Evolutionary conservation across 352 stramenopile species (phyloP), one percentile per base, ranked within the genome.

Genomic region (Globisporangium apiculatum): DNA sequence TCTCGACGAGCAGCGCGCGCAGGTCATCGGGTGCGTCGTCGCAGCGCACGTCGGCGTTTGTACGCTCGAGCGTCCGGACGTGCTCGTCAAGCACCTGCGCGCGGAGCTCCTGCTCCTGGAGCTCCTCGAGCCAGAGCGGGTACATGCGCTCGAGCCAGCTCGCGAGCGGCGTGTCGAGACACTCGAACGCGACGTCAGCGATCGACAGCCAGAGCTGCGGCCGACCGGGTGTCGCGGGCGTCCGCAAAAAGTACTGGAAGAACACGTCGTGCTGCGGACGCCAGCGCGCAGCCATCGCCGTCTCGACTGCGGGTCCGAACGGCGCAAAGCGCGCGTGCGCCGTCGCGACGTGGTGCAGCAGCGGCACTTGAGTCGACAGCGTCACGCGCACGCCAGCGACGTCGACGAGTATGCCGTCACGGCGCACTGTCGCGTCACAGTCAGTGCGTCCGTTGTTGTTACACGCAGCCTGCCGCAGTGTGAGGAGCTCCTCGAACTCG

Each of bases 61-160:
- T 75, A n/a, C 84, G 57, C 41, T 87, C 78, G 5, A 89, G 60
- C 7, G 67, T 62, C 12, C 66, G 57, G 45, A 86, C 46, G 46
- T 89, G 78, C n/a, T 93, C 79, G 48, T 90, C 67, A 5, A 90
- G 55, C 35, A 88, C 62, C 49, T 87, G 75, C 0, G 67, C 60
- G 31, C 83, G 72, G 15, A 89, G 64, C 41, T 89, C 81, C 64
- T 79, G 73, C 11, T 89, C 79, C 48, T 72, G 71, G 1, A 91
- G 41, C 35, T 87, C 82, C 48, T 86, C 75, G 35, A 89, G 76
- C 83, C 83, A 94, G 12, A 91, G 17, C 10, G 81, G 81, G 37
- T 88, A 86, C 24, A 87, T 74, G 38, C 67, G 65, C 45, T 87
- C 78, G 0, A 94, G 62, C 83, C 83, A 94, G 5, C 66, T 69